Percentiles rank a stretch among this genome's conserved stretches.
Conservation (phyloP, 768 basidiomycete genomes). For the Lepiota subincarnata region DNA sequence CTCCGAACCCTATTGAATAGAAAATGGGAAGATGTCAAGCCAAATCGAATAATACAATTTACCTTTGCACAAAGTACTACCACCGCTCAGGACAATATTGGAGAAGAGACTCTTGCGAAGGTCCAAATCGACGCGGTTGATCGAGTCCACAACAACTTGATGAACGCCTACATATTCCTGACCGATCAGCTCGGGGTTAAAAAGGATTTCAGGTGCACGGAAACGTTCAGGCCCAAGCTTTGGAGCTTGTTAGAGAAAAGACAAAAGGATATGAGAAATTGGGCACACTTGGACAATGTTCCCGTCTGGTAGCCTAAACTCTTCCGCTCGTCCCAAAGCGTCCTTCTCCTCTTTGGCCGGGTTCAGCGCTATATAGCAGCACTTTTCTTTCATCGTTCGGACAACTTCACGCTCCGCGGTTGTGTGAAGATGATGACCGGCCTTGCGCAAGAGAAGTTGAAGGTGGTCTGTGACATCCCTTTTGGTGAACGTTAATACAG, state of each 20-base stretch:
- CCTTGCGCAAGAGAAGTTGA: conserved; percentile 89
- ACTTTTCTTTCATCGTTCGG: conserved; percentile 96
- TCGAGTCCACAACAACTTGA: conserved; percentile 98
- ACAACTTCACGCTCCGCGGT: conserved; percentile 97
- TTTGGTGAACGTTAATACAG: conserved; percentile 17
- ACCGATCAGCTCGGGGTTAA: conserved; percentile 96
- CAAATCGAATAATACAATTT: conserved; percentile 15
- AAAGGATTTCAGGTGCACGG: conserved; percentile 94
- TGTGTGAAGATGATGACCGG: conserved; percentile 92
- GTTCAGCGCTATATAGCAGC: conserved; percentile 91
- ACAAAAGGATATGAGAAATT: conserved; percentile 1
- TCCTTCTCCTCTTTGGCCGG: conserved; percentile 97
- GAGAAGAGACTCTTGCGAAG: conserved; percentile 92
- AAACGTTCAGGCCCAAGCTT: conserved; percentile 95
- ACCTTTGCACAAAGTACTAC: conserved; percentile 95
- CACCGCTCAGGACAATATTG: conserved; percentile 95
- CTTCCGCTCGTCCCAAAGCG: conserved; percentile 67
- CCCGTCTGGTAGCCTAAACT: conserved; percentile 93
- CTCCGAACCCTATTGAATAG: conserved; percentile 72
- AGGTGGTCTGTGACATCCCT: conserved; percentile 98
- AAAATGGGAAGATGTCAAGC: conserved; percentile 6
- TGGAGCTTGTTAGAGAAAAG: conserved; percentile 14
- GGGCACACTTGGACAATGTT: conserved; percentile 78
- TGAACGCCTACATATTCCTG: conserved; percentile 97
- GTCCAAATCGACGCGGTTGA: conserved; percentile 94